Evolutionary conservation across 208 protist genomes (phyloP), one percentile per base, ranked within the genome.

Genomic region (Spironucleus salmonicida): DNA sequence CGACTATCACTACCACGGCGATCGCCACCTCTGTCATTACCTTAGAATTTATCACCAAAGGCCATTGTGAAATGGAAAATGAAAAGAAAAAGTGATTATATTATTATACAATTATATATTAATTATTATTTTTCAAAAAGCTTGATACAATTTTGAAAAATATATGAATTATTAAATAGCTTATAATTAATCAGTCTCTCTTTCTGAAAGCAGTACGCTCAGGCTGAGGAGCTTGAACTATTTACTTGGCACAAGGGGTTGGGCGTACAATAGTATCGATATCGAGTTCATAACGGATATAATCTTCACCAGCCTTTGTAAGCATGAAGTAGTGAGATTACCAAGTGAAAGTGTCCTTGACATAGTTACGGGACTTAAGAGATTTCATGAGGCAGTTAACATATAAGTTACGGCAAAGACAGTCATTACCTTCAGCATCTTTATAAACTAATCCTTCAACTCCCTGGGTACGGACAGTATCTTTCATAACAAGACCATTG

Each of bases 271-370:
- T 38, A 15, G 26, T 35, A 35, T n/a, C 38, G 45, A 75, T 15
- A 29, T 75, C 45, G 2, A 75, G 29, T 29, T 75, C 69, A 7
- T n/a, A 38, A 19, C 69, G 39, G 53, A 75, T 58, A 41, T 59
- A 75, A 7, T 58, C 19, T n/a, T 62, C 53, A 57, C 69, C 69
- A 13, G 11, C 45, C 7, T 61, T 41, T 7, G 39, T 75, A 34
- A 75, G 69, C 11, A 75, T 7, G 45, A 39, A 75, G 69, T 75
- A 75, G 69, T 75, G 69, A 41, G 59, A 41, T 34, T 19, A 11
- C 69, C 69, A 75, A 41, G 69, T 41, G 41, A 39, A 75, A 13
- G 39, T 75, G 29, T 75, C 69, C 69, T 61, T 75, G 15, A 75
- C 69, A 61, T 40, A 29, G 4, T 59, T 2, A 34, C 69, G 69